phyloP scores from a whole-genome alignment of 176 grass and related monocot genomes.

The Rhynchospora pubera region DNA sequence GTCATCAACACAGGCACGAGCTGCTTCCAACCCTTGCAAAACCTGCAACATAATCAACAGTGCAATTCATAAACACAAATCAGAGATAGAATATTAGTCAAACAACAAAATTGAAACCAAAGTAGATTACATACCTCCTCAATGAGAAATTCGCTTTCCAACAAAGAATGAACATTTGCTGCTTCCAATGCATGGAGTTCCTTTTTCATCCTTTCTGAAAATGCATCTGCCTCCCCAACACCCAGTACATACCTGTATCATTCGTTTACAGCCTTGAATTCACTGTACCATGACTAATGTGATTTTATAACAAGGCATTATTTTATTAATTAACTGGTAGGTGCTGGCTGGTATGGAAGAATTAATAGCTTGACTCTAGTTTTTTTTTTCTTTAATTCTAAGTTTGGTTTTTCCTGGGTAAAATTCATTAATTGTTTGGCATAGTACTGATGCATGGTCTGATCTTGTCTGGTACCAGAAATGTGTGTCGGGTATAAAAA shows the following conservation, averaged over 20 bases:
- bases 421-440: not conserved
- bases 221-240: slow-evolving; percentile 96
- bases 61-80: not conserved
- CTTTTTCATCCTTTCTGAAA: slow-evolving; percentile 96
- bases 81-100: not conserved
- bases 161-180: slow-evolving; percentile 85
- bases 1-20: slow-evolving; percentile 76
- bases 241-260: slow-evolving; percentile 94
- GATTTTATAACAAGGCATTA: not conserved
- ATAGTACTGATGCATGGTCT: not conserved
- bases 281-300: not conserved
- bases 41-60: slow-evolving; percentile 42
- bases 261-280: not conserved
- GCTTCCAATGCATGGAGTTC: slow-evolving; percentile 95
- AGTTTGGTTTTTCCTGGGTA: not conserved
- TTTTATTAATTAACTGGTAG: not conserved
- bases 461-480: not conserved
- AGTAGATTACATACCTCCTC: slow-evolving; percentile 54
- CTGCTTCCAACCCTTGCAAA: slow-evolving; percentile 80
- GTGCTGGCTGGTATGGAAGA: not conserved
- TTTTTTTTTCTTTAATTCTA: not conserved
- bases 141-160: slow-evolving; percentile 91
- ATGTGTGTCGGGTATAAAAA: not conserved
- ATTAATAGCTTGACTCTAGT: not conserved
- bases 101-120: not conserved